Percentiles rank a stretch among this genome's conserved stretches.
These are phyloP conservation scores for Aspergillus terreus DNA, from an alignment of 2,329 filamentous ascomycete genomes.

Conservation along the genomic window DNA sequence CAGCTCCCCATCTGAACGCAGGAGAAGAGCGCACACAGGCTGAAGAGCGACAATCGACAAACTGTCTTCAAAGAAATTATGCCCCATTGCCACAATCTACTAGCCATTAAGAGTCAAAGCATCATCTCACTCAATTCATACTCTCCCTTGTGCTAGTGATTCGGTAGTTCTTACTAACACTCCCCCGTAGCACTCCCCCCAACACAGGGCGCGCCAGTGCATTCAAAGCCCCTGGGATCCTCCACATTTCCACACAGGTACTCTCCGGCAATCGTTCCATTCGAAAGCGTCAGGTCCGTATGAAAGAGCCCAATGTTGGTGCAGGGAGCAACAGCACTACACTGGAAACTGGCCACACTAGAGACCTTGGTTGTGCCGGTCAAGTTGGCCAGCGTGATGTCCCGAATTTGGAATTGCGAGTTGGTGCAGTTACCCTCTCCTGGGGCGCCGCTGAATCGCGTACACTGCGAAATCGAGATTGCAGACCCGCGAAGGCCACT, in stretches of 20 bases:
- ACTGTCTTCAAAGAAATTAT: too few relatives aligned
- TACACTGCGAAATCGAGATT: constrained; percentile 40
- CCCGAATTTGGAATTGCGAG: constrained; percentile 38
- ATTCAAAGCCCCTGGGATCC: constrained; percentile 19
- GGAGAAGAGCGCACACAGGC: too few relatives aligned
- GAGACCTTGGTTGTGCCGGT: constrained; percentile 14
- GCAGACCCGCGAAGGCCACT: constrained; percentile 26
- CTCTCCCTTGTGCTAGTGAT: too few relatives aligned
- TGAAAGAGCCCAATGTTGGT: constrained; percentile 18
- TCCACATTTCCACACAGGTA: constrained; percentile 27
- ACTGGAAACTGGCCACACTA: constrained; percentile 28
- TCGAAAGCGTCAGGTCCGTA: constrained; percentile 16
- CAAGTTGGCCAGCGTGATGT: constrained; percentile 23
- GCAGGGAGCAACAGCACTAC: constrained; percentile 27
- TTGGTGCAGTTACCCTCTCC: constrained; percentile 37
- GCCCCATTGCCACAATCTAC: too few relatives aligned
- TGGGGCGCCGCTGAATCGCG: constrained; percentile 30
- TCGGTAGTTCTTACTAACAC: constrained; percentile 6
- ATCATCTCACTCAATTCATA: too few relatives aligned
- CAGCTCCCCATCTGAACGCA: too few relatives aligned
- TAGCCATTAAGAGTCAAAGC: too few relatives aligned
- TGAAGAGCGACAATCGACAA: too few relatives aligned
- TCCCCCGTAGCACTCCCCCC: constrained; percentile 31
- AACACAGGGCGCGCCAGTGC: constrained; percentile 20
- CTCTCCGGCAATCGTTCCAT: constrained; percentile 15